Conservation (phyloP, 1,139 yeast genomes). For the Magnusiomyces fungicola region DNA sequence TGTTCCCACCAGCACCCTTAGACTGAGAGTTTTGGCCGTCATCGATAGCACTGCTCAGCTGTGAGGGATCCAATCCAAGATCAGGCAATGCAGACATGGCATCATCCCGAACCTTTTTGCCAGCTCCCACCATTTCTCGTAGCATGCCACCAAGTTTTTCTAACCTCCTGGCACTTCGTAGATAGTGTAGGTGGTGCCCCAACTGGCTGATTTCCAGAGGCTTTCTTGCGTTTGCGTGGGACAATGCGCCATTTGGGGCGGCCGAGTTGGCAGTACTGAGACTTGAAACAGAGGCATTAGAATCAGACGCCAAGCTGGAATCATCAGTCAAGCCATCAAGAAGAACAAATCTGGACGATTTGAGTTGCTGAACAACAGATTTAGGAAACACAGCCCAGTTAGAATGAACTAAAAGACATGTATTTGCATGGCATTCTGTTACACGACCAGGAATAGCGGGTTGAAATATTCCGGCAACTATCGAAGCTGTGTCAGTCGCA, state of each 20-base stretch:
- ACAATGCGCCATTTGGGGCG: not conserved
- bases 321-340: not conserved
- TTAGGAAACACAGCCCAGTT: slow-evolving; percentile 4
- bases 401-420: not conserved
- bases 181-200: slow-evolving; percentile 59
- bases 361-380: slow-evolving; percentile 3
- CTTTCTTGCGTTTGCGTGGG: not conserved
- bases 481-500: not conserved
- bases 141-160: slow-evolving; percentile 84
- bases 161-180: slow-evolving; percentile 73
- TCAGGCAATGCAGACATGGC: slow-evolving; percentile 85
- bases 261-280: not conserved
- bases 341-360: slow-evolving; percentile 1
- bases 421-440: not conserved
- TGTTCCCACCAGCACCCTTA: not conserved
- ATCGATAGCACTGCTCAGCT: slow-evolving; percentile 10
- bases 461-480: not conserved
- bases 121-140: slow-evolving; percentile 58
- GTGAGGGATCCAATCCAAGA: slow-evolving; percentile 16
- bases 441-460: not conserved
- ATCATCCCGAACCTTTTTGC: slow-evolving; percentile 69
- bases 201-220: not conserved
- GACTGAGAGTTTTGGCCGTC: slow-evolving; percentile 8
- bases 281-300: not conserved
- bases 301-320: not conserved